phyloP scores from a whole-genome alignment of 2,329 filamentous ascomycete genomes.

The Fusarium sp. region DNA sequence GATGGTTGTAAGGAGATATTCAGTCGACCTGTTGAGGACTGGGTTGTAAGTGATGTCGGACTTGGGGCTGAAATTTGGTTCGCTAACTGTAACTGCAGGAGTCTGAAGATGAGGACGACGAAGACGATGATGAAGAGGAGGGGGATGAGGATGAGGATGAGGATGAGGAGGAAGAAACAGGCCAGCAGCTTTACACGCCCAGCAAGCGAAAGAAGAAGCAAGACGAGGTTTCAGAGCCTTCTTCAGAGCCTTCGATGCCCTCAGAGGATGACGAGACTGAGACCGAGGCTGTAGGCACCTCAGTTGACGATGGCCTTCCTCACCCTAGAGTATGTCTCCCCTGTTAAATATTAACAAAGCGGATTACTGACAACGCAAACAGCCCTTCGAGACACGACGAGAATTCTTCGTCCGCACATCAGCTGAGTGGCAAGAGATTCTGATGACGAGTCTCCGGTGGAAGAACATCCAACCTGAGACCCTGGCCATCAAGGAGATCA shows the following conservation, averaged over 20 bases:
- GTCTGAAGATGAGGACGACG: constrained; percentile 71
- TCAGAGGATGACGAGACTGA: constrained; percentile 63
- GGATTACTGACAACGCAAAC: constrained; percentile 43
- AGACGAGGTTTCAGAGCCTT: constrained; percentile 57
- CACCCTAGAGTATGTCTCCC: constrained; percentile 68
- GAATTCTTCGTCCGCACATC: constrained; percentile 94
- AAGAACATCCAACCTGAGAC: constrained; percentile 76
- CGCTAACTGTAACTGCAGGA: constrained; percentile 57
- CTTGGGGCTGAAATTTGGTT: not conserved
- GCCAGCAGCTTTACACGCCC: constrained; percentile 61
- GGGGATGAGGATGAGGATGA: constrained; percentile 65
- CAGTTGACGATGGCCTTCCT: constrained; percentile 80
- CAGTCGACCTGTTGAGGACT: constrained; percentile 84
- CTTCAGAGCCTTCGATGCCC: constrained; percentile 43
- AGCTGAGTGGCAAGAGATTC: constrained; percentile 88
- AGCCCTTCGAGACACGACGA: constrained; percentile 89
- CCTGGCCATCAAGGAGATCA: constrained; percentile 88
- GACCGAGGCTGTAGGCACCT: constrained; percentile 62
- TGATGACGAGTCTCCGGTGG: constrained; percentile 81
- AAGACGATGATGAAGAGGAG: constrained; percentile 72
- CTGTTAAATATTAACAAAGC: not conserved
- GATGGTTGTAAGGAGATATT: constrained; percentile 95
- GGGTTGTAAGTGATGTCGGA: constrained; percentile 69
- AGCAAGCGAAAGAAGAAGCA: constrained; percentile 70
- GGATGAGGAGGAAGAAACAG: constrained; percentile 65